A percentile compares a stretch with the other conserved stretches of the same genome.
phyloP scores from a whole-genome alignment of 1,139 yeast genomes.

The Williopsis jadinii region DNA sequence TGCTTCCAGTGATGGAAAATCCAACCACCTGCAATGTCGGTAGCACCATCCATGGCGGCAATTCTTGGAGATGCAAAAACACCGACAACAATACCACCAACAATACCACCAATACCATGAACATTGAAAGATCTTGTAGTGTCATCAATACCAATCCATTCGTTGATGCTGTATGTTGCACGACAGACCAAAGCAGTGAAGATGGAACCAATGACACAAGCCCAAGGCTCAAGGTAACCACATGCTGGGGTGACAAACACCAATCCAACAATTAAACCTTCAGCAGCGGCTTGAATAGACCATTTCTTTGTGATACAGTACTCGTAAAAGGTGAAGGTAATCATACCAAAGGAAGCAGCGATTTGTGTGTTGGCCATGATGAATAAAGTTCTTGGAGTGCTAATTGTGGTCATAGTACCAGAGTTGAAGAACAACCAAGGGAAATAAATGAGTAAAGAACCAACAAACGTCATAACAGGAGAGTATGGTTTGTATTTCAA shows the following conservation, averaged over 20 bases:
- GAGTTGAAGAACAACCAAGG: conserved; percentile 49
- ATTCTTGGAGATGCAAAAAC: conserved; percentile 40
- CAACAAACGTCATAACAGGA: conserved; percentile 36
- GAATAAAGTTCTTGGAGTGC: conserved; percentile 38
- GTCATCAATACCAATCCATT: conserved; percentile 41
- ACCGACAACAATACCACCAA: conserved; percentile 38
- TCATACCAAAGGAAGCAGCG: conserved; percentile 37
- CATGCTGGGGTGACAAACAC: conserved; percentile 48
- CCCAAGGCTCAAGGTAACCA: conserved; percentile 44
- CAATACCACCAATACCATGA: conserved; percentile 43
- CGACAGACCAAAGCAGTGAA: conserved; percentile 38
- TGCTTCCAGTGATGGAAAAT: conserved; percentile 41
- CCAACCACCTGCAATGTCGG: conserved; percentile 45
- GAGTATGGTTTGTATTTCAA: conserved; percentile 31
- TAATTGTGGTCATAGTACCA: conserved; percentile 38
- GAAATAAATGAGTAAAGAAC: conserved; percentile 44
- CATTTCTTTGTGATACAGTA: conserved; percentile 32
- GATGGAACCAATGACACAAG: conserved; percentile 38
- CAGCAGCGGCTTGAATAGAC: conserved; percentile 40
- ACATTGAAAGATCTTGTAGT: conserved; percentile 40
- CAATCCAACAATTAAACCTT: conserved; percentile 42
- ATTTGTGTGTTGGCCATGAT: conserved; percentile 42
- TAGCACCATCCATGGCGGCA: conserved; percentile 39
- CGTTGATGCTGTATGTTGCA: conserved; percentile 29
- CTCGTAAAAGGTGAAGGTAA: conserved; percentile 33